A percentile compares a stretch with the other conserved stretches of the same genome.
Conservation (phyloP, 2,329 filamentous ascomycete genomes). For the Juglanconis juglandina region DNA sequence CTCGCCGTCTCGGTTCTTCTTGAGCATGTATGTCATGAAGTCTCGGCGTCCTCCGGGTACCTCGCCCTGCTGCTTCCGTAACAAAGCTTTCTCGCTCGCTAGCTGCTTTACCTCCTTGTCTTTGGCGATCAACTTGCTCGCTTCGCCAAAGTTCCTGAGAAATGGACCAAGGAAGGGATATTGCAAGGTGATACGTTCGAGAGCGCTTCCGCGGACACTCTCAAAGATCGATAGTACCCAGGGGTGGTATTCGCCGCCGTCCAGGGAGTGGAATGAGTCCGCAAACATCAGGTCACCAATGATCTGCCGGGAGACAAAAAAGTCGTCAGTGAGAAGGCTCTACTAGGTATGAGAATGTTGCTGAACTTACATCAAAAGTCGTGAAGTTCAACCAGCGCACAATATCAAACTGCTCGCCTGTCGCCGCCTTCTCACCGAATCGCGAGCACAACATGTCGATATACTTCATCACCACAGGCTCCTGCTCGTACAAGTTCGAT, state of each 20-base stretch:
- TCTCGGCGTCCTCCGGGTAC: slow-evolving; percentile 11
- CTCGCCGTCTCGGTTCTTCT: slow-evolving; percentile 7
- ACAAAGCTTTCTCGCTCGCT: slow-evolving; percentile 2
- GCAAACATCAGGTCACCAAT: slow-evolving; percentile 21
- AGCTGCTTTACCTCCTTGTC: slow-evolving; percentile 1
- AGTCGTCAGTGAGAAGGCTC: not conserved
- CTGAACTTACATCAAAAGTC: slow-evolving; percentile 15
- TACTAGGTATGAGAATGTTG: not conserved
- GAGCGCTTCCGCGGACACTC: not conserved
- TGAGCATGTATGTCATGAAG: slow-evolving; percentile 21
- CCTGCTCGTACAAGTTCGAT: slow-evolving; percentile 14
- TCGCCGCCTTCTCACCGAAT: slow-evolving; percentile 1
- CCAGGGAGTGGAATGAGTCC: slow-evolving; percentile 20
- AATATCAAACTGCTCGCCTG: slow-evolving; percentile 1
- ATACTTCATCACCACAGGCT: slow-evolving; percentile 5
- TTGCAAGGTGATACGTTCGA: not conserved
- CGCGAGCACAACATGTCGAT: not conserved
- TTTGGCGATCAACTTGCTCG: not conserved
- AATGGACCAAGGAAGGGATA: not conserved
- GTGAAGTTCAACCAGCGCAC: slow-evolving; percentile 20
- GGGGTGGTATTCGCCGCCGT: slow-evolving; percentile 15
- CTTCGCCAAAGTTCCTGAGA: not conserved
- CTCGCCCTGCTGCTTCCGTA: slow-evolving; percentile 7
- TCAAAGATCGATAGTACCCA: slow-evolving; percentile 18
- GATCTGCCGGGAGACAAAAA: not conserved